phyloP scores from a whole-genome alignment of 225 moss, liverwort and hornwort species.

The Bryoerythrophyllum caledonicum region DNA sequence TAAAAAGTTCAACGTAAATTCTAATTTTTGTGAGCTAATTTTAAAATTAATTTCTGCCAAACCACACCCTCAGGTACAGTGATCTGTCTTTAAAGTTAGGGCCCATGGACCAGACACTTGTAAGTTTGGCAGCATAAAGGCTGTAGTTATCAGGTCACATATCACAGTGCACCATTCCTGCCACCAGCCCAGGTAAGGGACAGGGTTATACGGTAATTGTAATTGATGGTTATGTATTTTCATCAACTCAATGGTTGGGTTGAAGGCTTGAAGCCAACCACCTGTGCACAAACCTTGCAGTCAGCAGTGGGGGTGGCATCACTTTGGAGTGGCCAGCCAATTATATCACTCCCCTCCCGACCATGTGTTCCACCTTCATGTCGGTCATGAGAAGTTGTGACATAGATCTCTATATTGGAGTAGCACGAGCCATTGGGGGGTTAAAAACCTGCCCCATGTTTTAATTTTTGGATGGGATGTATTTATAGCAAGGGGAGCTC shows the following conservation, averaged over 20 bases:
- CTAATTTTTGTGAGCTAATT: too few relatives aligned
- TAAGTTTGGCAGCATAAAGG: constrained; percentile 2
- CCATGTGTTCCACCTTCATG: background rate
- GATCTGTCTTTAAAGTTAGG: background rate
- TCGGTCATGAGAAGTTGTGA: background rate
- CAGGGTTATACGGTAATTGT: background rate
- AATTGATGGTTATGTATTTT: background rate
- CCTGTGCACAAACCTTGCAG: background rate
- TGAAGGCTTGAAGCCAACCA: background rate
- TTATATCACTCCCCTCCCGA: background rate
- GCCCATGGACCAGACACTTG: background rate
- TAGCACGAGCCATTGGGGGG: too few relatives aligned
- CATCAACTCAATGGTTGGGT: background rate
- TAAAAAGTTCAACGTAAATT: too few relatives aligned
- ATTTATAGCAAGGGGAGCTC: too few relatives aligned
- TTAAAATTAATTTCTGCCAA: too few relatives aligned
- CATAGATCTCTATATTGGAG: too few relatives aligned
- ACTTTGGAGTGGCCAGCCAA: background rate
- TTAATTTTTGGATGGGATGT: too few relatives aligned
- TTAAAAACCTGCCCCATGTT: too few relatives aligned
- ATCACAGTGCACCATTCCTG: constrained; percentile 6
- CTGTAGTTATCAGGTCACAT: background rate
- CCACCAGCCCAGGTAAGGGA: background rate
- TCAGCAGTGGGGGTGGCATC: background rate
- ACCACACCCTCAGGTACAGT: too few relatives aligned